phyloP scores from a whole-genome alignment of 495 filamentous ascomycete species.

The Eremomyces bilateralis region DNA sequence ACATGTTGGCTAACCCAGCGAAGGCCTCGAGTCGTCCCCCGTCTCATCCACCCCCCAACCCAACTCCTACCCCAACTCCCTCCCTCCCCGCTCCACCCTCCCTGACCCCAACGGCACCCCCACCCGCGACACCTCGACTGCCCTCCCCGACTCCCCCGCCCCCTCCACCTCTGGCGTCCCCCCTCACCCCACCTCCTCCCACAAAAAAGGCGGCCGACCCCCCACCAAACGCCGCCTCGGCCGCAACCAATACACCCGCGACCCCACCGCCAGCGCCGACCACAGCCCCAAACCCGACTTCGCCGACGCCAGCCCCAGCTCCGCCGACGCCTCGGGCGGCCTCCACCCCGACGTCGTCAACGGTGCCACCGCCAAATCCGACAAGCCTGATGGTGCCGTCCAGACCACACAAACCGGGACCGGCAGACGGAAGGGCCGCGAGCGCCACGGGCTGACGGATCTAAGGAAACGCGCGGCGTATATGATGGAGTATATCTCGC shows the following conservation, averaged over 20 bases:
- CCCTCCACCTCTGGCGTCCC: too few relatives aligned
- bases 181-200: too few relatives aligned
- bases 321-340: too few relatives aligned
- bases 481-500: constrained; percentile 52
- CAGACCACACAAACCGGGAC: neutral
- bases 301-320: constrained; percentile 7
- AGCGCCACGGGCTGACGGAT: neutral
- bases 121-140: too few relatives aligned
- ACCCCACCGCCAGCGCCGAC: constrained; percentile 29
- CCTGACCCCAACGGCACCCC: too few relatives aligned
- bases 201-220: constrained; percentile 47
- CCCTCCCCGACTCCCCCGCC: too few relatives aligned
- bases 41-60: too few relatives aligned
- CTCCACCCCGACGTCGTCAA: too few relatives aligned
- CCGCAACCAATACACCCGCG: constrained; percentile 71
- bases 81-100: too few relatives aligned
- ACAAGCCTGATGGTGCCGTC: neutral
- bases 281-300: constrained; percentile 10
- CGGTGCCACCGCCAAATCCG: neutral
- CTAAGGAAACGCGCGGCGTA: constrained; percentile 2
- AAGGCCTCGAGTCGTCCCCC: too few relatives aligned
- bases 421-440: neutral
- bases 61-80: too few relatives aligned
- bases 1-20: too few relatives aligned
- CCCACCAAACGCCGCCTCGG: constrained; percentile 46